phyloP scores from a whole-genome alignment of 1,139 yeast species.

The Candida frijolesensis region DNA sequence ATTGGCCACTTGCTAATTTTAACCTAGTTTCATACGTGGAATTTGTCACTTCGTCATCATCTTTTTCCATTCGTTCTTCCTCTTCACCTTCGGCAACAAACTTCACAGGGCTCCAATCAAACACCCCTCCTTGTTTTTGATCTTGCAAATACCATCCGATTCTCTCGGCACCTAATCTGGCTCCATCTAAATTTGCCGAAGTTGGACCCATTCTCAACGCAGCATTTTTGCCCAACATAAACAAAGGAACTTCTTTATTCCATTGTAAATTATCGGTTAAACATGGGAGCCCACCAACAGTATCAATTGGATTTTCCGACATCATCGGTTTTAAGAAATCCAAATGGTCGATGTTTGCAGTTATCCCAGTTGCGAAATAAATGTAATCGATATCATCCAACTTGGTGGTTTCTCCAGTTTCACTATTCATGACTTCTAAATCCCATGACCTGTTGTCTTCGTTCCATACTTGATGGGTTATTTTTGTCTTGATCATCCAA shows the following conservation, averaged over 20 bases:
- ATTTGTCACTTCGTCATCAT: too few species aligned
- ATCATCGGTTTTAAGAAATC: constrained; percentile 31
- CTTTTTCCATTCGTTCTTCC: neutral
- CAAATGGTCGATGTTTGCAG: constrained; percentile 32
- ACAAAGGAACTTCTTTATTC: constrained; percentile 41
- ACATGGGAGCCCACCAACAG: constrained; percentile 44
- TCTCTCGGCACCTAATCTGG: constrained; percentile 50
- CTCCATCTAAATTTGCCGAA: constrained; percentile 53
- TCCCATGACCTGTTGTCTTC: constrained; percentile 20
- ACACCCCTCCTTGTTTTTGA: constrained; percentile 23
- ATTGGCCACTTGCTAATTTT: constrained; percentile 33
- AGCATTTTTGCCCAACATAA: constrained; percentile 48
- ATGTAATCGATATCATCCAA: constrained; percentile 33
- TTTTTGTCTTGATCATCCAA: constrained; percentile 26
- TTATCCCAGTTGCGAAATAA: constrained; percentile 47
- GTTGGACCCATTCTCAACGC: constrained; percentile 49
- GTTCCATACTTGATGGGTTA: constrained; percentile 26
- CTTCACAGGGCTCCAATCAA: constrained; percentile 24
- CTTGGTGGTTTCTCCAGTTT: constrained; percentile 8
- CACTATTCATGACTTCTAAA: constrained; percentile 18
- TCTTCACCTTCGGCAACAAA: constrained; percentile 6
- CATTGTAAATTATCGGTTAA: constrained; percentile 49
- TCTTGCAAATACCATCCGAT: constrained; percentile 44
- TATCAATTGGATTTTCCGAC: constrained; percentile 29
- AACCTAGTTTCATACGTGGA: constrained; percentile 24